A percentile compares a stretch with the other conserved stretches of the same genome.
Evolutionary conservation across 345 rosid species (phyloP).

Genomic region (Dovyalis caffra): DNA sequence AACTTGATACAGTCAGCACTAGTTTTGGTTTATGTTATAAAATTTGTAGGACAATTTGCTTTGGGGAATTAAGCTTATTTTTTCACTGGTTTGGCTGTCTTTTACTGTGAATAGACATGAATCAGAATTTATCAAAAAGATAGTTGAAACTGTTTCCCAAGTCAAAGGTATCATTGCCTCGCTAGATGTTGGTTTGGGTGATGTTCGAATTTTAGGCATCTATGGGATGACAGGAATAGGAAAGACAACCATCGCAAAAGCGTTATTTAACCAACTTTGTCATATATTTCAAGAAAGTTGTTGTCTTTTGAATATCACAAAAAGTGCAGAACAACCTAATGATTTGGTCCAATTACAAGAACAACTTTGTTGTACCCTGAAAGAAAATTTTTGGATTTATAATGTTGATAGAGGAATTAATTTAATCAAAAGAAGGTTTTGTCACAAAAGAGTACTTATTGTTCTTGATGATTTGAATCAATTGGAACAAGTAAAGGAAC

Average conservation of each 20-base stretch:
- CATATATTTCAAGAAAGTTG: background rate
- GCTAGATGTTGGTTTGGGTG: background rate
- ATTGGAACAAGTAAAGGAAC: background rate
- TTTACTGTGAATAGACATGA: slow-evolving; percentile 17
- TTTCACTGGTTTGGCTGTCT: no score
- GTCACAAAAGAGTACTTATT: slow-evolving; percentile 3
- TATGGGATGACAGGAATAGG: background rate
- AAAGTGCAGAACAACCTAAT: background rate
- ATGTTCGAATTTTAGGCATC: background rate
- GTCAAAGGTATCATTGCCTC: slow-evolving; percentile 8
- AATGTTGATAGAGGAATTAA: slow-evolving; percentile 4
- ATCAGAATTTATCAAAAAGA: slow-evolving; percentile 27
- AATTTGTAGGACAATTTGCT: no score
- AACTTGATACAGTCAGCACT: no score
- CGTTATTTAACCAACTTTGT: background rate
- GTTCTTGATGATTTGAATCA: slow-evolving; percentile 11
- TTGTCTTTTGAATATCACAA: background rate
- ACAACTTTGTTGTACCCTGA: background rate
- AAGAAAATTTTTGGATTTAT: fast-evolving
- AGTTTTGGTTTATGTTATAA: no score
- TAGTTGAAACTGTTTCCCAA: slow-evolving; percentile 18
- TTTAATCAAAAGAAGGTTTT: background rate
- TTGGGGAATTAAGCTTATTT: background rate
- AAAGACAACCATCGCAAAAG: background rate
- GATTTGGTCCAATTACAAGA: background rate